Percentiles rank a stretch among this genome's conserved stretches.
These are phyloP conservation scores for Orychophragmus violaceus DNA, from an alignment of 345 rosid species.

Conservation along the genomic window DNA sequence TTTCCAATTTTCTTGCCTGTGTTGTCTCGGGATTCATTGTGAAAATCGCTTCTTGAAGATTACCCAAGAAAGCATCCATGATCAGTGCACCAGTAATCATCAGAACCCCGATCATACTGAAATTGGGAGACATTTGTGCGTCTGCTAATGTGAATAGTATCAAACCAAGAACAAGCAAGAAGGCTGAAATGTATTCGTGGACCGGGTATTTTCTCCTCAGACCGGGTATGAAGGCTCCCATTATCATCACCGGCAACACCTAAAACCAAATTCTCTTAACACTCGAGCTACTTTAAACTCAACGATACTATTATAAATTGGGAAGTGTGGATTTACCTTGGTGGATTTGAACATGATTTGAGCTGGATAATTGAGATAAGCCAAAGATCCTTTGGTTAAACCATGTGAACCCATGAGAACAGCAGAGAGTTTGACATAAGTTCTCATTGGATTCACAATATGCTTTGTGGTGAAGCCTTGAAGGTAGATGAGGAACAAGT, in stretches of 20 bases:
- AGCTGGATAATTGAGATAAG: slow-evolving; percentile 96
- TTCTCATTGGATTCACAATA: slow-evolving; percentile 93
- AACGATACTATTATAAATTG: neutral
- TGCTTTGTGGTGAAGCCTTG: slow-evolving; percentile 90
- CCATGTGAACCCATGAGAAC: slow-evolving; percentile 98
- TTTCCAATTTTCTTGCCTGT: slow-evolving; percentile 39
- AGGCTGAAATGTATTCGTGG: slow-evolving; percentile 76
- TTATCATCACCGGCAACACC: slow-evolving; percentile 96
- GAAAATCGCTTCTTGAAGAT: slow-evolving; percentile 92
- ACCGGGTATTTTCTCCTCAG: slow-evolving; percentile 75
- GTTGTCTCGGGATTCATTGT: slow-evolving; percentile 89
- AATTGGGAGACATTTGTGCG: slow-evolving; percentile 88
- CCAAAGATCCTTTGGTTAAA: slow-evolving; percentile 89
- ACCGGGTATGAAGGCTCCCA: slow-evolving; percentile 97
- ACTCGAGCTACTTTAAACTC: neutral
- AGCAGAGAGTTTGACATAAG: slow-evolving; percentile 94
- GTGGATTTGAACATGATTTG: slow-evolving; percentile 99
- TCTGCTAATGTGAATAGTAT: slow-evolving; percentile 92
- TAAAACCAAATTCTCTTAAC: slow-evolving; percentile 6
- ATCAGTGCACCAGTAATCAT: slow-evolving; percentile 86
- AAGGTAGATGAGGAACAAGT: slow-evolving; percentile 71
- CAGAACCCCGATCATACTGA: slow-evolving; percentile 70
- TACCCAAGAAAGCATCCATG: slow-evolving; percentile 91
- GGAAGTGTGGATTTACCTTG: slow-evolving; percentile 39
- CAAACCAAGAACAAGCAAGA: slow-evolving; percentile 77